phyloP scores from a whole-genome alignment of 345 rosid species.

The Murraya paniculata region DNA sequence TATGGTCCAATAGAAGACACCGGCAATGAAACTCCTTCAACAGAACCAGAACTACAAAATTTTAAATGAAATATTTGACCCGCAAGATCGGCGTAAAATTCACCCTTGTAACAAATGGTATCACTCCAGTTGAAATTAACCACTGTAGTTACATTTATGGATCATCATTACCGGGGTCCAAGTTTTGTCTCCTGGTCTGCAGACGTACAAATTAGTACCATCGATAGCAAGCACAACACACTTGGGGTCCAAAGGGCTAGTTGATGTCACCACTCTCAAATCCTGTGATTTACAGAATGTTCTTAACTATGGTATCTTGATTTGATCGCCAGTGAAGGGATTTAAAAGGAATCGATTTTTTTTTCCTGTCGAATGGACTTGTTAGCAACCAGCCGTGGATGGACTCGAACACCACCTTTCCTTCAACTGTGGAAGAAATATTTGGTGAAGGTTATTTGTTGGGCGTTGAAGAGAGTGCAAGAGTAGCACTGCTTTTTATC shows the following conservation, averaged over 20 bases:
- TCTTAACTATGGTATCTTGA: background rate
- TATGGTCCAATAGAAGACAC: too few relatives aligned
- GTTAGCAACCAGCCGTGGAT: background rate
- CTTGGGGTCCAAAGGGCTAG: too few relatives aligned
- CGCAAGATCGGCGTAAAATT: background rate
- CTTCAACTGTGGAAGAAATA: background rate
- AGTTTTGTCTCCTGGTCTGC: background rate
- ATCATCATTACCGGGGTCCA: background rate
- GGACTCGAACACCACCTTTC: background rate
- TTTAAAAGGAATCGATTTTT: background rate
- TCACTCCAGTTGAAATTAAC: background rate
- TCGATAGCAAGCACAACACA: too few relatives aligned
- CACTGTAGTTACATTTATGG: too few relatives aligned
- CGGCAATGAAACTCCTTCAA: background rate
- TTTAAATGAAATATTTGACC: background rate
- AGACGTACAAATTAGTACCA: background rate
- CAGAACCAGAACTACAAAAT: background rate
- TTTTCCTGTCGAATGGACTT: background rate
- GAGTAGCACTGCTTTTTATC: background rate
- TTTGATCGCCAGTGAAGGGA: background rate
- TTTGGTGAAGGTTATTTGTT: background rate
- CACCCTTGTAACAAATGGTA: background rate
- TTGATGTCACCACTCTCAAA: background rate
- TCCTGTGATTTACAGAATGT: background rate
- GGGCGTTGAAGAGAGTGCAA: background rate